These are phyloP conservation scores for Fusarium sp. DNA, from an alignment of 2,329 filamentous ascomycete species.

Conservation along the genomic window DNA sequence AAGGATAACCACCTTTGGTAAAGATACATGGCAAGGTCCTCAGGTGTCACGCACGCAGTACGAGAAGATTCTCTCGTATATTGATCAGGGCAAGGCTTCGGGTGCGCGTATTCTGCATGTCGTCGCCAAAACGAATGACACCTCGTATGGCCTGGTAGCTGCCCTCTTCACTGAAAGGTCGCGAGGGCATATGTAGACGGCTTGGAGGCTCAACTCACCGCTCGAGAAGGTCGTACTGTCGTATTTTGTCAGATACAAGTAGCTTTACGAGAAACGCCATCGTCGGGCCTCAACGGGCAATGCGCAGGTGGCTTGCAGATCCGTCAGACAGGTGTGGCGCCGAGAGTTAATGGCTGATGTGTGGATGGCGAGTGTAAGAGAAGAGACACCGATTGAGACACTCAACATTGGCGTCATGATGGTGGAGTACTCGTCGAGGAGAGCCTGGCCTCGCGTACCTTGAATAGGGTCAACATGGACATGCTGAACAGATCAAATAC, in stretches of 20 bases:
- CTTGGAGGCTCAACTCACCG: background rate
- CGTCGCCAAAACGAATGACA: too few relatives aligned
- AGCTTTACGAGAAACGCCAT: background rate
- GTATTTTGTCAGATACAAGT: background rate
- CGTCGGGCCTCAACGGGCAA: background rate
- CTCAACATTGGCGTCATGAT: background rate
- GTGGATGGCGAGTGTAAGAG: background rate
- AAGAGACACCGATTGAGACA: background rate
- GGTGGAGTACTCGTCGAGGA: background rate
- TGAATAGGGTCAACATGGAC: background rate
- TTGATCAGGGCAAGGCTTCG: slow-evolving; percentile 68
- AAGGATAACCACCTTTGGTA: slow-evolving; percentile 62
- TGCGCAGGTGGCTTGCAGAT: slow-evolving; percentile 11
- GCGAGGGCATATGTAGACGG: too few relatives aligned
- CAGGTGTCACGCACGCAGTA: slow-evolving; percentile 69
- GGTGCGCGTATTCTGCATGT: slow-evolving; percentile 66
- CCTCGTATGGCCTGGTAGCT: too few relatives aligned
- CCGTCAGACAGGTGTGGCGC: slow-evolving; percentile 9
- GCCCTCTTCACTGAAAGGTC: too few relatives aligned
- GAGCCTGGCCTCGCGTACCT: background rate
- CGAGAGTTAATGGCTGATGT: slow-evolving; percentile 4
- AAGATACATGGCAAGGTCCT: slow-evolving; percentile 69
- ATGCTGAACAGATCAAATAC: background rate
- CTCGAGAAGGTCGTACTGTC: background rate
- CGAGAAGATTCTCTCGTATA: slow-evolving; percentile 68